Evolutionary conservation across 2,329 filamentous ascomycete species (phyloP).

Genomic region (Neofusicoccum sp.): DNA sequence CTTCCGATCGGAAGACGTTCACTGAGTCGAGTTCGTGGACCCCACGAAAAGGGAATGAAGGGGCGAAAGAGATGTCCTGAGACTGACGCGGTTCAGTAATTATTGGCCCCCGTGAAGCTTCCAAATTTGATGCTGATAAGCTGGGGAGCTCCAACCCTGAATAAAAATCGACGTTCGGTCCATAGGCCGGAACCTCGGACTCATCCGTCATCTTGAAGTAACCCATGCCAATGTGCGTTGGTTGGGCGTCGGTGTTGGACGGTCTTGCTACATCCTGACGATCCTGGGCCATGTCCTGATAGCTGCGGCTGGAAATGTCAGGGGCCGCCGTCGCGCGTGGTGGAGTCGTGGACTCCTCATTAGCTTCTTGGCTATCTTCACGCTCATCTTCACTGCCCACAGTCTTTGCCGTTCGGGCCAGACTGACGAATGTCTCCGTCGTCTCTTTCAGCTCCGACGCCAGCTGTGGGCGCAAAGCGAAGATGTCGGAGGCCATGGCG

Average conservation of each 20-base stretch:
- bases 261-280: not conserved
- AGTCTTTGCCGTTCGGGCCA: conserved; percentile 50
- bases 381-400: conserved; percentile 31
- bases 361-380: conserved; percentile 36
- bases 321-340: conserved; percentile 13
- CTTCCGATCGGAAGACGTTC: conserved; percentile 6
- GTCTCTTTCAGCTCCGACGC: conserved; percentile 59
- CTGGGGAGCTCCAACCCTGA: conserved; percentile 16
- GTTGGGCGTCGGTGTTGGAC: not conserved
- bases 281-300: conserved; percentile 34
- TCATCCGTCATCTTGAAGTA: conserved; percentile 16
- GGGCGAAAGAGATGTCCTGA: conserved; percentile 1
- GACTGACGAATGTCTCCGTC: conserved; percentile 60
- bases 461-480: conserved; percentile 60
- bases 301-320: conserved; percentile 27
- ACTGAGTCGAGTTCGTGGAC: not conserved
- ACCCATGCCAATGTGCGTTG: conserved; percentile 23
- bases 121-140: not conserved
- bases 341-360: not conserved
- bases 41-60: not conserved
- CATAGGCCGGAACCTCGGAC: not conserved
- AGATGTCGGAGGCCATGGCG: conserved; percentile 52
- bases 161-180: conserved; percentile 11
- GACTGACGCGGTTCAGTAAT: conserved; percentile 9
- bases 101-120: conserved; percentile 1